These are phyloP conservation scores for Monosporascus sp. DNA, from an alignment of 2,329 filamentous ascomycete genomes.

Conservation along the genomic window DNA sequence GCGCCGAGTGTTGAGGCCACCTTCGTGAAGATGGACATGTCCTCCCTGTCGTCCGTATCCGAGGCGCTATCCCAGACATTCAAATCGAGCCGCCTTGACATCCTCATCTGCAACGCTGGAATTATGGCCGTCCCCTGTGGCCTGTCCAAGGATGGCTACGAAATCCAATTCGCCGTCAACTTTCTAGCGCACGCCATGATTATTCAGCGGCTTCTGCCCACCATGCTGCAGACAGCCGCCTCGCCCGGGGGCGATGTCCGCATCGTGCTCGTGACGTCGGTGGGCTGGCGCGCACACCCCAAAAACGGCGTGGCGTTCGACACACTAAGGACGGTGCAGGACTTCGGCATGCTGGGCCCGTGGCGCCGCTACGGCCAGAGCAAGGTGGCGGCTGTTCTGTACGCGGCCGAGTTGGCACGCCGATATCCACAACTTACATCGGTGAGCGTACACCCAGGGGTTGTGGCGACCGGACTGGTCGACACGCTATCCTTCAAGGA, in stretches of 20 bases:
- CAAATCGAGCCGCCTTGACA: constrained; percentile 32
- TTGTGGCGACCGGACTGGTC: constrained; percentile 22
- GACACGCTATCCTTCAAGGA: constrained; percentile 8
- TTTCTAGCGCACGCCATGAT: constrained; percentile 41
- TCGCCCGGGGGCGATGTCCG: constrained; percentile 18
- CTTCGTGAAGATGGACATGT: constrained; percentile 37
- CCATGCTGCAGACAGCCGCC: constrained; percentile 17
- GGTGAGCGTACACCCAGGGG: constrained; percentile 22
- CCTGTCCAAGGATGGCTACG: constrained; percentile 38
- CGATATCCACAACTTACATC: constrained; percentile 19
- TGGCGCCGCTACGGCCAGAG: constrained; percentile 23
- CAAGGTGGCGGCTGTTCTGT: constrained; percentile 24
- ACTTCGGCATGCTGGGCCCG: constrained; percentile 10
- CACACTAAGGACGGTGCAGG: constrained; percentile 17
- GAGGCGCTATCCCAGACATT: constrained; percentile 26
- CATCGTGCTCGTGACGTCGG: constrained; percentile 19
- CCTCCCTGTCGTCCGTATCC: constrained; percentile 33
- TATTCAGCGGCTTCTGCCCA: constrained; percentile 26
- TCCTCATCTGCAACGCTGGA: constrained; percentile 41
- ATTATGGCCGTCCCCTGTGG: constrained; percentile 32
- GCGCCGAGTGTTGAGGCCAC: constrained; percentile 11
- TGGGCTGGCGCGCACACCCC: constrained; percentile 15
- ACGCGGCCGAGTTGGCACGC: constrained; percentile 20
- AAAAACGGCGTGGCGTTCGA: constrained; percentile 18
- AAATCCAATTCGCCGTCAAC: constrained; percentile 41